phyloP scores from a whole-genome alignment of 2,329 filamentous ascomycete genomes.

The Nannizzia gypsea region DNA sequence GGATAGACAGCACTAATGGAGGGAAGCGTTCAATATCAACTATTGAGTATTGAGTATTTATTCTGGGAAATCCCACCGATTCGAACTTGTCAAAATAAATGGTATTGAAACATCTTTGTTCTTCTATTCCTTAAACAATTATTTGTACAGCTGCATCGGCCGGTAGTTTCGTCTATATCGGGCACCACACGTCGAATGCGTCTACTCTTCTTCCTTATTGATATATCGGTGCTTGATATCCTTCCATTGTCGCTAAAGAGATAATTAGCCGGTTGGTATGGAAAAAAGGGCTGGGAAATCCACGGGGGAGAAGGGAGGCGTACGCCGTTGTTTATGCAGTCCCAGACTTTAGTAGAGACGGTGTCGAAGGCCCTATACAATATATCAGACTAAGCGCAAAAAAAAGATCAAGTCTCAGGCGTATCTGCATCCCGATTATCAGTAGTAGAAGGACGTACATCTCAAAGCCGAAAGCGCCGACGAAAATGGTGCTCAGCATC shows the following conservation, averaged over 20 bases:
- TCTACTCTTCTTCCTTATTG: constrained; percentile 45
- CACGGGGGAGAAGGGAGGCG: constrained; percentile 29
- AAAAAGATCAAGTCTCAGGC: background rate
- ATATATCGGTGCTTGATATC: constrained; percentile 90
- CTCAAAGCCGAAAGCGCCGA: constrained; percentile 78
- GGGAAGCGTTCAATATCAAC: background rate
- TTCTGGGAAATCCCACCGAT: no score
- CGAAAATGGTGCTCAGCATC: constrained; percentile 81
- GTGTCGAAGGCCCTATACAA: constrained; percentile 64
- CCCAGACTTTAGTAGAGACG: constrained; percentile 75
- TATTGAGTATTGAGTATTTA: background rate
- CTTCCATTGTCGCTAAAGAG: constrained; percentile 91
- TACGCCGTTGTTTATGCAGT: constrained; percentile 84
- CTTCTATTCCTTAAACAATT: background rate
- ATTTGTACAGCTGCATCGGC: background rate
- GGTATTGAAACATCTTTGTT: background rate
- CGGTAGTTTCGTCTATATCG: background rate
- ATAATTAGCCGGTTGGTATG: background rate
- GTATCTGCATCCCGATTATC: background rate
- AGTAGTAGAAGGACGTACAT: constrained; percentile 53
- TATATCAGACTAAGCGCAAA: background rate
- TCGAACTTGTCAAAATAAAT: background rate
- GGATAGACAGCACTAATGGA: background rate
- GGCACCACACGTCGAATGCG: background rate
- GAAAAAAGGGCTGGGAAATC: background rate